These are phyloP conservation scores for Pythium phragmitis DNA, from an alignment of 352 stramenopile genomes.

Conservation along the genomic window DNA sequence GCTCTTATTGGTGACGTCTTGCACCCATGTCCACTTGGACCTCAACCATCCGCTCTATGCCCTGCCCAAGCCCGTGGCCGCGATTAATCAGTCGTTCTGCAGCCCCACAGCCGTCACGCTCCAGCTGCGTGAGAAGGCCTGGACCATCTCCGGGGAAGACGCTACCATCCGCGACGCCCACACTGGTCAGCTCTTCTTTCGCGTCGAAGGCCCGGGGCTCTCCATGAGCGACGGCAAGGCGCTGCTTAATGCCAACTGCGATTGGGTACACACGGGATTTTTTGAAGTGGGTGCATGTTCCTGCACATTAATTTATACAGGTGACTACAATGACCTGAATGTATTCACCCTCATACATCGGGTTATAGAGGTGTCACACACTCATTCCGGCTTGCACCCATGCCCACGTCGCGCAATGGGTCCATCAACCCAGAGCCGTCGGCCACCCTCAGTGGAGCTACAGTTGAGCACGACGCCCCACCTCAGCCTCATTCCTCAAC, in stretches of 20 bases:
- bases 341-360: background rate
- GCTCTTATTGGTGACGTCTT: background rate
- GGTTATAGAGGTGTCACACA: background rate
- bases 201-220: slow-evolving; percentile 9
- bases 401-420: too few relatives aligned
- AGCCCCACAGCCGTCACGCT: slow-evolving; percentile 20
- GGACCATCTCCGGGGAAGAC: slow-evolving; percentile 22
- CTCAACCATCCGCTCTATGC: slow-evolving; percentile 12
- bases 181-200: slow-evolving; percentile 21
- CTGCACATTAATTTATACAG: background rate
- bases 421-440: too few relatives aligned
- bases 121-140: slow-evolving; percentile 28
- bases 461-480: background rate
- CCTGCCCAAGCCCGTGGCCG: slow-evolving; percentile 13
- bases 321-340: background rate
- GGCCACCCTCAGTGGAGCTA: background rate
- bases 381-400: too few relatives aligned
- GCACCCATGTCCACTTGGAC: background rate
- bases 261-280: background rate
- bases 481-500: slow-evolving; percentile 1
- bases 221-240: background rate
- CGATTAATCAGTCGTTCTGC: slow-evolving; percentile 22
- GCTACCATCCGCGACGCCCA: slow-evolving; percentile 28
- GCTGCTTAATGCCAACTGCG: background rate
- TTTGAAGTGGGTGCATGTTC: background rate